A percentile compares a stretch with the other conserved stretches of the same genome.
Evolutionary conservation across 1,139 yeast species (phyloP).

Genomic region (Spencermartinsiella ligniputridi): DNA sequence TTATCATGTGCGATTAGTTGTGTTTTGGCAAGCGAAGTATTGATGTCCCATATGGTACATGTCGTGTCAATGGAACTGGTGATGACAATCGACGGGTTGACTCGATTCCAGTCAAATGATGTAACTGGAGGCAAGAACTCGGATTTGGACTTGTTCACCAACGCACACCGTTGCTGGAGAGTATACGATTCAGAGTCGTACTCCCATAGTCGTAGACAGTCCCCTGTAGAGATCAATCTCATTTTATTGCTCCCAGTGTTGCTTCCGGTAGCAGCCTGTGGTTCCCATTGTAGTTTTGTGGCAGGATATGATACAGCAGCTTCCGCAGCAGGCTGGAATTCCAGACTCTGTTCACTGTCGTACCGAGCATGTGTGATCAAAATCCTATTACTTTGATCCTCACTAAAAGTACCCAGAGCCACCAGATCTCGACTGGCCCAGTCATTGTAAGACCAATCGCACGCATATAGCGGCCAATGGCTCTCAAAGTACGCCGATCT

Average conservation of each 20-base stretch:
- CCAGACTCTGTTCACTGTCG: constrained; percentile 14
- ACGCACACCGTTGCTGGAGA: constrained; percentile 38
- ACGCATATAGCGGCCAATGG: constrained; percentile 58
- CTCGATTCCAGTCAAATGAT: constrained; percentile 86
- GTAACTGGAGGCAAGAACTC: constrained; percentile 57
- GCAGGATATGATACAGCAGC: constrained; percentile 57
- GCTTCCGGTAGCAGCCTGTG: constrained; percentile 29
- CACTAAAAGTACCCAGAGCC: constrained; percentile 67
- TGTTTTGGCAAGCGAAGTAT: constrained; percentile 74
- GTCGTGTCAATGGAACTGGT: constrained; percentile 94
- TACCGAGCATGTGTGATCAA: constrained; percentile 4
- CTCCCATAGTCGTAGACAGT: constrained; percentile 65
- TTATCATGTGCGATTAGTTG: constrained; percentile 95
- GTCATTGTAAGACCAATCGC: constrained; percentile 57
- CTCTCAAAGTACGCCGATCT: constrained; percentile 55
- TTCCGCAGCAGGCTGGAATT: constrained; percentile 43
- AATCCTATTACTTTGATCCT: constrained; percentile 54
- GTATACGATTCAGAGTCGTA: constrained; percentile 39
- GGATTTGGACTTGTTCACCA: constrained; percentile 39
- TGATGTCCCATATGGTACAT: constrained; percentile 92
- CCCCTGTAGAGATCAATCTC: constrained; percentile 64
- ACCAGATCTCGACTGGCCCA: constrained; percentile 45
- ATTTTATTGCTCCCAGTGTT: constrained; percentile 18
- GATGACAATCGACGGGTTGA: constrained; percentile 65
- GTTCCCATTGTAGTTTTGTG: constrained; percentile 73